Base-by-base conservation (phyloP, 352 stramenopile genomes). In the Globisporangium uncinulatum region DNA sequence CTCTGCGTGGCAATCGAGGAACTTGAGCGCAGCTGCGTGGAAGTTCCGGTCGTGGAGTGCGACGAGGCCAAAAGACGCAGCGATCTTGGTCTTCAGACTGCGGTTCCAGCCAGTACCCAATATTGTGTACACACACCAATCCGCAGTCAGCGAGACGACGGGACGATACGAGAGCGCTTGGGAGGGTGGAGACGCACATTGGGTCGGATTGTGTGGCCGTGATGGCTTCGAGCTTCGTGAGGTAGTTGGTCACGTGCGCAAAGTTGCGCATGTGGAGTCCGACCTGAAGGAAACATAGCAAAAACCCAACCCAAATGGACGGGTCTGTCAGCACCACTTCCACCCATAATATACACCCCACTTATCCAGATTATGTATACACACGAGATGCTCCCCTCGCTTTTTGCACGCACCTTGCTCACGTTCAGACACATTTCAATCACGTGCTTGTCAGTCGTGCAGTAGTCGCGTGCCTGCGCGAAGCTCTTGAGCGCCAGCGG, bases 361-460 rank as follows among this genome's bases (percentile, higher is more conserved):
- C 34, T 39, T 13, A 8, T 39, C 34, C 34, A 2, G 34, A 39
- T 39, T 13, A 13, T 13, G 34, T 39, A 39, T 39, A 39, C 34
- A 39, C 34, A 13, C 34, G 6, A 13, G 34, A 13, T 13, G 34
- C 34, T 13, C 34, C 6, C 34, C 10, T 8, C 24, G 24, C 24
- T 45, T 46, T 9, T 21, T 11, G 13, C 9, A 2, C 41, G 7
- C 56, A 93, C 85, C 74, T 89, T 90, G 68, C 91, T 90, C 21
- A 96, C 83, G 54, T 95, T 94, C 15, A 96, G 63, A 55, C 83
- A 95, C 83, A 95, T 96, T 54, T 95, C 84, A 36, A 95, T 69
- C 72, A 92, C 91, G 69, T 96, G 86, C 49, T 92, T 92, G 63
- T 92, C 81, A 32, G 87, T 91, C 42, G 87, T 96, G 74, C 88